Base-by-base conservation (phyloP, 2,329 filamentous ascomycete genomes). In the Aureobasidium pullulans region DNA sequence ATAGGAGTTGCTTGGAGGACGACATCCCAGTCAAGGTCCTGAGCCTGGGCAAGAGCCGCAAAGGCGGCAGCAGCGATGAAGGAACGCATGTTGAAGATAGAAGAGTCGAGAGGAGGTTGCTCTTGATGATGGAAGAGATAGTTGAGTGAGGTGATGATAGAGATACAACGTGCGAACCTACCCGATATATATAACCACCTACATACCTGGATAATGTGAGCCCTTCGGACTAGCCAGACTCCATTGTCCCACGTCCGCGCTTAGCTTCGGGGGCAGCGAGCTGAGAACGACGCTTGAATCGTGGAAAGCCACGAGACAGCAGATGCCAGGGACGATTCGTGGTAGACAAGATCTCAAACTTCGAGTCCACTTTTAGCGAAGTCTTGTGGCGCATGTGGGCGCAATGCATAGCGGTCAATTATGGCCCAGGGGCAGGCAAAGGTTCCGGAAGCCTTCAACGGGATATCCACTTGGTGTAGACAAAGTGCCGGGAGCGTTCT, bases 1-100 rank as follows among this genome's bases (percentile, higher is more conserved):
- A 23, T 28, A 16, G 52, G 39, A 36, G 39, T 46, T 4, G 53
- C 39, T 8, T 58, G 43, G 5, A 50, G 31, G 23, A 62, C 53
- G n/a, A 62, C 29, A 58, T 64, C 62, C 36, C 58, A 54, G 16
- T 62, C 54, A 32, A 65, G 61, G 29, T 63, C 57, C 34, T 63
- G 62, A 23, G 63, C 61, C 11, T 59, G 15, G n/a, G 54, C 54
- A 40, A 58, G n/a, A 16, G 44, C 54, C 46, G 54, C 54, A 31
- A 58, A 34, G 34, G 54, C 54, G 40, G 44, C 54, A 34, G 40
- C 52, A 42, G 52, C 52, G 40, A 56, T 56, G 52, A 46, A 56
- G 1, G 52, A 56, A 50, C 47, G 57, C 57, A 52, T 59, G 6
- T 2, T 52, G 32, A 29, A 31, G n/a, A 7, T 11, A 29, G 40